Evolutionary conservation across 2,329 filamentous ascomycete species (phyloP).

Genomic region (Macrophomina phaseolina): DNA sequence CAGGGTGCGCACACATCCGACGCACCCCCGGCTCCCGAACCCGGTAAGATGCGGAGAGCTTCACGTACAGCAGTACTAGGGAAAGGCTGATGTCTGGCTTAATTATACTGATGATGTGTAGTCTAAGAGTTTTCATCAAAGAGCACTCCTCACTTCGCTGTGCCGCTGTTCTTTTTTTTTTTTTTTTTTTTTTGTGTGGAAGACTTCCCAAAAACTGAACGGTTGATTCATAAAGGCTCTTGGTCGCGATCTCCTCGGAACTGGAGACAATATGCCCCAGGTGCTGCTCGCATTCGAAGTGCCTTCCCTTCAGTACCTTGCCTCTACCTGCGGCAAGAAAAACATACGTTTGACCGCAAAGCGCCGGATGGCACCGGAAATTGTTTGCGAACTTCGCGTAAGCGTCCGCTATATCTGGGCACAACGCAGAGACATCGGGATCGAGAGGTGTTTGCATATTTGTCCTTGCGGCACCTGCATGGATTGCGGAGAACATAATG

Average conservation of each 20-base stretch:
- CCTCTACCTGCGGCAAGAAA: slow-evolving; percentile 38
- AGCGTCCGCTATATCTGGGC: neutral
- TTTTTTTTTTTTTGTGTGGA: neutral
- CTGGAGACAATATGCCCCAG: neutral
- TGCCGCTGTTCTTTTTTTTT: neutral
- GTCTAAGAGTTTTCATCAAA: neutral
- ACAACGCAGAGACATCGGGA: neutral
- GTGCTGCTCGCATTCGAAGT: slow-evolving; percentile 29
- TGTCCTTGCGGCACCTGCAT: neutral
- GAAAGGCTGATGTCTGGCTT: no score
- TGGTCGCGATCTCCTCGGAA: neutral
- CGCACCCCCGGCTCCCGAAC: neutral
- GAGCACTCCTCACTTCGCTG: neutral
- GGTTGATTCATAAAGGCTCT: neutral
- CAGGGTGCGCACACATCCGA: neutral
- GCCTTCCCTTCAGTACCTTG: slow-evolving; percentile 37
- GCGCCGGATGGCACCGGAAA: slow-evolving; percentile 26
- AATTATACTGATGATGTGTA: no score
- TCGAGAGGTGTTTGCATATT: neutral
- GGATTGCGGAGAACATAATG: neutral
- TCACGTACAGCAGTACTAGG: no score
- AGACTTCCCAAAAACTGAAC: neutral
- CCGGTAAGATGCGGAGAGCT: no score
- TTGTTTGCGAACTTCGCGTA: neutral
- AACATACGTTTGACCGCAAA: slow-evolving; percentile 41